Base-by-base conservation (phyloP, 1,139 yeast species). In the Scheffersomyces cryptocercus region DNA sequence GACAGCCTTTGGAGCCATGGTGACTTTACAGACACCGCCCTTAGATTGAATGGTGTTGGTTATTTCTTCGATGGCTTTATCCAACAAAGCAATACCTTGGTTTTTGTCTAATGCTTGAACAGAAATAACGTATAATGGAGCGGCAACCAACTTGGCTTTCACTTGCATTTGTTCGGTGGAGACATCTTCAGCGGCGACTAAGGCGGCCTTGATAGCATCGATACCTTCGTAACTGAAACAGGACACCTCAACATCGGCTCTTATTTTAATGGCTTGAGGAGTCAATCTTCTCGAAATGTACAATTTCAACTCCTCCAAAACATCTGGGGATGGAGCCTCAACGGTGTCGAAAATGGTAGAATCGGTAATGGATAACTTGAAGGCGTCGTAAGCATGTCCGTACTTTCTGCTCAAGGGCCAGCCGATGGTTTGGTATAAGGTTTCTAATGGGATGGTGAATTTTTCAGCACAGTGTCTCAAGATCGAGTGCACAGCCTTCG, bases 1-100 rank as follows among this genome's bases (percentile, higher is more conserved):
- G 54, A 93, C 98, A 38, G 98, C 97, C 82, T 91, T 91, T 62
- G 99, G 98, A 58, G 96, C 93, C 97, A 93, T 91, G 50, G 95
- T 90, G 52, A 93, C 86, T 56, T 88, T 89, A 66, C 96, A 85
- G 48, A 82, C 81, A 62, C 99, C 99, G 46, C 90, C 96, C 43
- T 82, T 79, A 29, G 77, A 71, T 52, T 79, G 80, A 60, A 95
- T 90, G 42, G 83, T 76, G 55, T 79, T 79, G 51, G 80, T 77
- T 53, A 93, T 87, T 56, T 78, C 82, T 54, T 80, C 86, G 55
- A 93, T 89, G 39, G 98, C 96, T 53, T 79, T 70, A 58, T 84
- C 85, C 60, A 95, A 78, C 43, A 82, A 72, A 48, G 84, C 86
- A 55, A 93, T 78, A 63, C 99, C 99, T 61, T 84, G 84, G 59